These are phyloP conservation scores for Dactylellina drechsleri DNA, from an alignment of 2,329 filamentous ascomycete genomes.

Conservation along the genomic window DNA sequence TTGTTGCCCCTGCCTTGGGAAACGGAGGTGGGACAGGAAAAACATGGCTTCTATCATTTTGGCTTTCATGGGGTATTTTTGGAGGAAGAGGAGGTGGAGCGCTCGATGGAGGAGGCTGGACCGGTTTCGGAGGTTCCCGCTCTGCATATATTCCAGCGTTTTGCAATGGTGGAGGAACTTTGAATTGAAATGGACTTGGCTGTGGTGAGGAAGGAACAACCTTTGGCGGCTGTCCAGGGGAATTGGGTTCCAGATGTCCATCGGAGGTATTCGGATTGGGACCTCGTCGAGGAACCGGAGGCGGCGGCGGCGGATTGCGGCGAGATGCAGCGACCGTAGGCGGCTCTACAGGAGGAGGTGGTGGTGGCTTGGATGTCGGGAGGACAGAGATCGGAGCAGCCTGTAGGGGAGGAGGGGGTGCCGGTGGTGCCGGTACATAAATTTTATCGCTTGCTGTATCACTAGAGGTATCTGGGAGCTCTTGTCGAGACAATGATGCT, in stretches of 20 bases:
- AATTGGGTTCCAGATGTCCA: constrained; percentile 22
- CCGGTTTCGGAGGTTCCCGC: constrained; percentile 70
- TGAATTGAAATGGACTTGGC: constrained; percentile 71
- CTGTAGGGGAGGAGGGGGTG: constrained; percentile 31
- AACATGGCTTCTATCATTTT: constrained; percentile 67
- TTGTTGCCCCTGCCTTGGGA: constrained; percentile 63
- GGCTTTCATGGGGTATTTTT: constrained; percentile 72
- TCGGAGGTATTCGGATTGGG: constrained; percentile 6
- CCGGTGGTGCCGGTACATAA: constrained; percentile 61
- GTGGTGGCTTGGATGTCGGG: constrained; percentile 76
- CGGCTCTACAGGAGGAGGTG: constrained; percentile 69
- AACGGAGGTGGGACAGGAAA: constrained; percentile 86
- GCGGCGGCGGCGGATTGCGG: constrained; percentile 39
- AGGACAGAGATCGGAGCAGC: constrained; percentile 65
- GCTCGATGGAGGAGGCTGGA: constrained; percentile 74
- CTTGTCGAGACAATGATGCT: constrained; percentile 57
- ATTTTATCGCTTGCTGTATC: constrained; percentile 54
- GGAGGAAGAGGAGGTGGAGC: constrained; percentile 65
- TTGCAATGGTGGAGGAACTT: constrained; percentile 84
- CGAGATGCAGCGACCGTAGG: constrained; percentile 23
- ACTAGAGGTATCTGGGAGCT: constrained; percentile 40
- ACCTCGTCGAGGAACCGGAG: constrained; percentile 31
- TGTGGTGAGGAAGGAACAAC: constrained; percentile 25
- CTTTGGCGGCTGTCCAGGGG: constrained; percentile 29
- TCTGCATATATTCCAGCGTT: constrained; percentile 89